A percentile compares a stretch with the other conserved stretches of the same genome.
phyloP scores from a whole-genome alignment of 371 early-diverging fungal species.

The Rhizopus stolonifer region DNA sequence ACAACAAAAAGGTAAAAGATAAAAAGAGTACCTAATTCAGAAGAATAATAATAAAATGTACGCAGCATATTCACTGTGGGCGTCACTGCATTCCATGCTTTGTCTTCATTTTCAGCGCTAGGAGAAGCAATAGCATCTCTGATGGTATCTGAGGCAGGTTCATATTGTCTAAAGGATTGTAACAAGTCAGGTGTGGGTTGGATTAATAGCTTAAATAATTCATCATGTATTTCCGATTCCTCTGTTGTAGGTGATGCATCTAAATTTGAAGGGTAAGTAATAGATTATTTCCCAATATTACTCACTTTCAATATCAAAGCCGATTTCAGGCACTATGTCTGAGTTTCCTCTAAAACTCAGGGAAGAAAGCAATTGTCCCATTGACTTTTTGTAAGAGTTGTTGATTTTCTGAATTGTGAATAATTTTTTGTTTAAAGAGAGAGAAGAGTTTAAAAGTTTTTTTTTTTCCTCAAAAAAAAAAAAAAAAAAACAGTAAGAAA shows the following conservation, averaged over 20 bases:
- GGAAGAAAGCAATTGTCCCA: slow-evolving; percentile 47
- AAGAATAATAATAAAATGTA: slow-evolving; percentile 77
- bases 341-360: slow-evolving; percentile 38
- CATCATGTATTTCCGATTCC: slow-evolving; percentile 51
- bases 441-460: not conserved
- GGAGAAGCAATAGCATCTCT: slow-evolving; percentile 83
- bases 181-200: slow-evolving; percentile 50
- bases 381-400: slow-evolving; percentile 12
- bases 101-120: slow-evolving; percentile 77
- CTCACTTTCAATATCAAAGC: slow-evolving; percentile 54
- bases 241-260: slow-evolving; percentile 55
- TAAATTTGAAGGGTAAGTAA: slow-evolving; percentile 17
- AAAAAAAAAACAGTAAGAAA: too few species aligned
- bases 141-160: slow-evolving; percentile 41
- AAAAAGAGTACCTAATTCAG: slow-evolving; percentile 59
- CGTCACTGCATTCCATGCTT: slow-evolving; percentile 80
- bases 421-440: not conserved
- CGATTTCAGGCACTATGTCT: slow-evolving; percentile 46
- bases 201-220: slow-evolving; percentile 46
- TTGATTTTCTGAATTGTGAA: not conserved
- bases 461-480: slow-evolving; percentile 1
- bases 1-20: not conserved
- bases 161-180: slow-evolving; percentile 55
- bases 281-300: slow-evolving; percentile 7
- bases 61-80: slow-evolving; percentile 80